These are phyloP conservation scores for Fusarium sp. DNA, from an alignment of 2,329 filamentous ascomycete species.

Conservation along the genomic window DNA sequence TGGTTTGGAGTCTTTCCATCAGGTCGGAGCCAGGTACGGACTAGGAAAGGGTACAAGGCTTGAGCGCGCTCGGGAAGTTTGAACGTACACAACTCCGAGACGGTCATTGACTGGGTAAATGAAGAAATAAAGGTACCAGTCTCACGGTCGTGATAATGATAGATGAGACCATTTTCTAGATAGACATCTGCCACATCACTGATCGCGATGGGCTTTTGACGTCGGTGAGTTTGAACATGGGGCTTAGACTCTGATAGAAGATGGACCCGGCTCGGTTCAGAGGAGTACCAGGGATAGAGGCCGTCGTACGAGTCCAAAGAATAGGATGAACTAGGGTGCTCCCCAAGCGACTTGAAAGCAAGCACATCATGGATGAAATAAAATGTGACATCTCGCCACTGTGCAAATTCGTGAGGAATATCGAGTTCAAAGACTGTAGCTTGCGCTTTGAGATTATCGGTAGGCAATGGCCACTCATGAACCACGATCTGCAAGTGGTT, in stretches of 20 bases:
- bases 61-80: slow-evolving; percentile 24
- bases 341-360: not conserved
- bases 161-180: slow-evolving; percentile 44
- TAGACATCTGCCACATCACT: slow-evolving; percentile 34
- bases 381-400: slow-evolving; percentile 64
- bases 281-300: slow-evolving; percentile 9
- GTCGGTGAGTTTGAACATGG: slow-evolving; percentile 30
- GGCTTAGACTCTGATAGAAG: slow-evolving; percentile 42
- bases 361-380: slow-evolving; percentile 60
- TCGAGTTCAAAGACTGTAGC: slow-evolving; percentile 67
- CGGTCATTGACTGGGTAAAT: not conserved
- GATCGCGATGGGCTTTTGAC: not conserved
- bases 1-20: slow-evolving; percentile 58
- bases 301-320: slow-evolving; percentile 19
- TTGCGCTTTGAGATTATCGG: slow-evolving; percentile 52
- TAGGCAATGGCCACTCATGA: slow-evolving; percentile 70
- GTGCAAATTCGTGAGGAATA: slow-evolving; percentile 56
- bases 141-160: slow-evolving; percentile 32
- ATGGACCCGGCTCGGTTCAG: slow-evolving; percentile 13
- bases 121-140: not conserved
- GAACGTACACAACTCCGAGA: slow-evolving; percentile 32
- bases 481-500: slow-evolving; percentile 58
- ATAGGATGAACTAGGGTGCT: not conserved
- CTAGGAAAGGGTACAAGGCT: slow-evolving; percentile 33
- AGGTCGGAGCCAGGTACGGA: slow-evolving; percentile 4